A percentile compares a stretch with the other conserved stretches of the same genome.
phyloP scores from a whole-genome alignment of 495 filamentous ascomycete genomes.

The Tuber borchii region DNA sequence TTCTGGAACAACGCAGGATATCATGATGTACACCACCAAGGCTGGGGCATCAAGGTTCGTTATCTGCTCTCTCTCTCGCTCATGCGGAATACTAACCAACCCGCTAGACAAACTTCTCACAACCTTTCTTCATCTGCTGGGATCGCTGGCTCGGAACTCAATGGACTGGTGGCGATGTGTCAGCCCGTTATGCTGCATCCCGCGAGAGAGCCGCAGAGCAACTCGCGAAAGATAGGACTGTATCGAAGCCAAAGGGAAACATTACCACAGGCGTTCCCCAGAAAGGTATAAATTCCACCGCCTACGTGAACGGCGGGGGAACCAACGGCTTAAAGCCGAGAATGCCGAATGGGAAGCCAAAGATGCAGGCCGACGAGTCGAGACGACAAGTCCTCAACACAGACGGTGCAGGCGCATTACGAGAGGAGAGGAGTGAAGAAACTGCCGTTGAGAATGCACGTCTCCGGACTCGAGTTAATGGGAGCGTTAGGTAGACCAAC shows the following conservation, averaged over 20 bases:
- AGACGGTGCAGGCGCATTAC: conserved; percentile 8
- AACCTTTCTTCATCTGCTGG: conserved; percentile 86
- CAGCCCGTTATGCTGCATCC: conserved; percentile 33
- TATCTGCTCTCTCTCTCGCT: conserved; percentile 35
- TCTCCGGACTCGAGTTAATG: not conserved
- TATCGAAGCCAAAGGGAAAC: conserved; percentile 16
- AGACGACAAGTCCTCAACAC: conserved; percentile 11
- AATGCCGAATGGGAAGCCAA: conserved; percentile 20
- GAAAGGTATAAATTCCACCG: conserved; percentile 12
- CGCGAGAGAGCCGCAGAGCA: conserved; percentile 32
- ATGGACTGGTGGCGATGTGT: conserved; percentile 56
- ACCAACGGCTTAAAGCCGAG: conserved; percentile 22
- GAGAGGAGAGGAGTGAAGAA: conserved; percentile 20
- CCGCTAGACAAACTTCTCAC: conserved; percentile 55
- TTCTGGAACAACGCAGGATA: conserved; percentile 91
- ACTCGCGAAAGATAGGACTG: conserved; percentile 9
- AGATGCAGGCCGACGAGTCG: conserved; percentile 15
- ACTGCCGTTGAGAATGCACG: not conserved
- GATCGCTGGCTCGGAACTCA: conserved; percentile 64
- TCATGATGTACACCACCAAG: conserved; percentile 97
- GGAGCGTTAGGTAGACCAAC: not conserved
- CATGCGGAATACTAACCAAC: conserved; percentile 14
- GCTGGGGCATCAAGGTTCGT: conserved; percentile 90
- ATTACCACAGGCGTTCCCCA: conserved; percentile 5
- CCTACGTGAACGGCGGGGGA: conserved; percentile 15